Base-by-base conservation (phyloP, 2,329 filamentous ascomycete species). In the Metarhizium anisopliae region DNA sequence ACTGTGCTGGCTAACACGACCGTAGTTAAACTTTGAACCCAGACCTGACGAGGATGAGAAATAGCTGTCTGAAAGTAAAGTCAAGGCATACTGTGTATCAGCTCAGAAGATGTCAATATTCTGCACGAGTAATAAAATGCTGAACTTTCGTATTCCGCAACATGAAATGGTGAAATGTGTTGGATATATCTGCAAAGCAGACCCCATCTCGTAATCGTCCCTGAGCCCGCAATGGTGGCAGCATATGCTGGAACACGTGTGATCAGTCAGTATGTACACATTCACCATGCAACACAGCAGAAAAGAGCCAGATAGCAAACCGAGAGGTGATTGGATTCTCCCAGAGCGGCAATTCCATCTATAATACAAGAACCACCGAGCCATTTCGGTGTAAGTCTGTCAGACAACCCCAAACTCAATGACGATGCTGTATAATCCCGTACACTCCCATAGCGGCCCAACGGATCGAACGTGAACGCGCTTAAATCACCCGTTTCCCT, bases 21-120 rank as follows among this genome's bases (percentile, higher is more conserved):
- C 20, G 14, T 60, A 88, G 84, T 68, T 86, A 55, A 88, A 87
- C 61, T 89, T 88, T 60, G 81, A 88, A 66, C 82, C 85, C n/a
- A 73, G 76, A 53, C 80, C 79, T 40, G 81, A 85, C 60, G 78
- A 85, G 52, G 78, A 83, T 30, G 77, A 79, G 52, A 72, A 75
- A 55, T 58, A 52, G 47, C 51, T 50, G 18, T 4, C 16, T 10
- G 42, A 25, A 16, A 29, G 7, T 18, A 42, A 14, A 30, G 36
- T 38, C 43, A 42, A 30, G 29, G 16, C 8, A 32, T 38, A 10
- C 43, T 50, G 52, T 54, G 25, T 11, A 54, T 40, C 43, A 47
- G 14, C 16, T 20, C 6, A 20, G 5, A 32, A 40, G n/a, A 45
- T 13, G 5, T 6, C 14, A 20, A 25, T 20, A 14, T 20, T 16